Conservation (phyloP, 1,284 basidiomycete species). For the Golubevia pallescens region DNA sequence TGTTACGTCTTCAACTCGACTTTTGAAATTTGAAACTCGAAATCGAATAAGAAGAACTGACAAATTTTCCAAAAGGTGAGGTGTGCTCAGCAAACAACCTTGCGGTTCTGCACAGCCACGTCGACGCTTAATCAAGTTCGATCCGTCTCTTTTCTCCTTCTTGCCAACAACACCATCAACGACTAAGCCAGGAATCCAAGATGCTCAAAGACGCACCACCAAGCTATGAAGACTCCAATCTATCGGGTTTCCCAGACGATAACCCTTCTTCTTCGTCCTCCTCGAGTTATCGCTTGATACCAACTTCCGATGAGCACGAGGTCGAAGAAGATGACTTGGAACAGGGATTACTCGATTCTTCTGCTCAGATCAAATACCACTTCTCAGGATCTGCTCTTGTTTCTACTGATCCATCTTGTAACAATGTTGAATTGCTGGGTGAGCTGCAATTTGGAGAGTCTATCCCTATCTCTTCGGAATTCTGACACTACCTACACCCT, state of each 20-base stretch:
- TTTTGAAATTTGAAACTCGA: no score
- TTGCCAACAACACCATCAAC: neutral
- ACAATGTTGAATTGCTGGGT: neutral
- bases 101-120: no score
- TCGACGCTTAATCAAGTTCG: no score
- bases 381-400: neutral
- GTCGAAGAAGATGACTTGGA: neutral
- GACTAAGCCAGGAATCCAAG: no score
- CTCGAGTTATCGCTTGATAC: neutral
- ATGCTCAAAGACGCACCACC: neutral
- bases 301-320: neutral
- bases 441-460: neutral
- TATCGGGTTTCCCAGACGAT: neutral
- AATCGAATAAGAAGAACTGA: no score
- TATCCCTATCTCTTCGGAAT: no score
- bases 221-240: neutral
- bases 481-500: no score
- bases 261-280: neutral
- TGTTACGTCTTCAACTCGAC: no score
- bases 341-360: neutral
- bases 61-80: no score
- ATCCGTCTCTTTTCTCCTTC: neutral
- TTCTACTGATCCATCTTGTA: neutral
- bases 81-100: no score
- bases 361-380: neutral